Base-by-base conservation (phyloP, 1,139 yeast genomes). In the Diutina sp. region DNA sequence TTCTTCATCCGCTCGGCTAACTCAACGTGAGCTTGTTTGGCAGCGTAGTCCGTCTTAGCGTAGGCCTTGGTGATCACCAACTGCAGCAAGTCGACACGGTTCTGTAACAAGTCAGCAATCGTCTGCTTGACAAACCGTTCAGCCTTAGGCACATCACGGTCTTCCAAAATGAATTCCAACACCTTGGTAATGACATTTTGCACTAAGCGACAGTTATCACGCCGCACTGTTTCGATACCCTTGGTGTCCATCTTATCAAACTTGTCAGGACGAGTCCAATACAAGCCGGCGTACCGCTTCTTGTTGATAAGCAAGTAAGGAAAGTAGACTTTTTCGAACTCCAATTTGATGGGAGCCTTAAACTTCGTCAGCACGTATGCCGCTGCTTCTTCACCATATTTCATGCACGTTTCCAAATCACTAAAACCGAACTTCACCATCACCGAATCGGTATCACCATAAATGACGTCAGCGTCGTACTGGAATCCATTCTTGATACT, bases 371-470 rank as follows among this genome's bases (percentile, higher is more conserved):
- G 90, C 3, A 95, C 98, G 62, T 70, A 84, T 6, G 78, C 87
- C 0, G 99, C 99, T 0, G 99, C 99, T 66, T 91, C 96, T 63
- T 90, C 87, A 3, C 99, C 99, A 58, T 90, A 68, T 58, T 80
- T 79, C 99, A 95, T 95, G 63, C 97, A 89, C 41, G 87, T 86
- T 58, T 77, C 83, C 60, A 93, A 69, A 65, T 90, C 96, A n/a
- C 76, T 73, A 48, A 85, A 82, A 1, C 99, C 99, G 72, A 95
- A 95, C 66, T 90, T 90, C 53, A 95, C 97, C 99, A 95, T 95
- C 18, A 95, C 99, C 7, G 99, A 95, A 79, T 95, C 99, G 0
- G 99, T 95, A 72, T 95, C 99, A 74, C 99, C 99, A 68, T 95
- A 95, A 52, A 95, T 87, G 60, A 95, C 99, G 62, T 86, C 81